Evolutionary conservation across 805 yeast species (phyloP).

Genomic region (Peterozyma toletana): DNA sequence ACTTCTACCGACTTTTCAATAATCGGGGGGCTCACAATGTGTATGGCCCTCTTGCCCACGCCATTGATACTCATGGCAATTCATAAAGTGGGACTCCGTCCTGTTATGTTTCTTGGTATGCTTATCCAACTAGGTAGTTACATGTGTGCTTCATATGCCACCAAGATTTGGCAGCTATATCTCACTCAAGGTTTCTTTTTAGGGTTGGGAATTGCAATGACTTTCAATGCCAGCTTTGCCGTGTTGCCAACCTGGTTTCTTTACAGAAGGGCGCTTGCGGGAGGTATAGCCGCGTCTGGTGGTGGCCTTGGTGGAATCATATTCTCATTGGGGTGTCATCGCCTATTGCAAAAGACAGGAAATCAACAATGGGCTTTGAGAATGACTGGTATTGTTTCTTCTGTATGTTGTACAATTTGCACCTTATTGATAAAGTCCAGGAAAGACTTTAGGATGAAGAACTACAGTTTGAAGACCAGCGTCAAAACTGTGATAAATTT

Average conservation of each 20-base stretch:
- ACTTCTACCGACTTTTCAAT: conserved; percentile 48
- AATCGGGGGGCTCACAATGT: conserved; percentile 47
- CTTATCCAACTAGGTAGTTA: conserved; percentile 37
- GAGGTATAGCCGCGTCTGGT: conserved; percentile 29
- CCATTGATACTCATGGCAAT: conserved; percentile 14
- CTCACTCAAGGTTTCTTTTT: conserved; percentile 44
- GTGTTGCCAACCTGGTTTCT: conserved; percentile 50
- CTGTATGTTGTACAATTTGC: no score
- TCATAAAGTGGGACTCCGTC: conserved; percentile 14
- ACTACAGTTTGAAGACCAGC: no score
- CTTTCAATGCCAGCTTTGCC: conserved; percentile 42
- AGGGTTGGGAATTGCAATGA: conserved; percentile 41
- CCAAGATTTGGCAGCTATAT: conserved; percentile 40
- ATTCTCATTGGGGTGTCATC: conserved; percentile 24
- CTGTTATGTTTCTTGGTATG: conserved; percentile 26
- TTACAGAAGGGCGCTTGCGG: conserved; percentile 33
- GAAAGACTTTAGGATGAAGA: no score
- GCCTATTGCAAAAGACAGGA: conserved; percentile 26
- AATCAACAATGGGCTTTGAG: conserved; percentile 33
- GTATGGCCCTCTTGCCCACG: conserved; percentile 15
- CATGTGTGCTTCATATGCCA: conserved; percentile 44
- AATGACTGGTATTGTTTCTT: conserved; percentile 26
- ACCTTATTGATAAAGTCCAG: no score
- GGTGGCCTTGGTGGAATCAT: conserved; percentile 35
- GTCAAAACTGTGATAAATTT: no score